These are phyloP conservation scores for Penicillium sp. DNA, from an alignment of 2,329 filamentous ascomycete species.

Conservation along the genomic window DNA sequence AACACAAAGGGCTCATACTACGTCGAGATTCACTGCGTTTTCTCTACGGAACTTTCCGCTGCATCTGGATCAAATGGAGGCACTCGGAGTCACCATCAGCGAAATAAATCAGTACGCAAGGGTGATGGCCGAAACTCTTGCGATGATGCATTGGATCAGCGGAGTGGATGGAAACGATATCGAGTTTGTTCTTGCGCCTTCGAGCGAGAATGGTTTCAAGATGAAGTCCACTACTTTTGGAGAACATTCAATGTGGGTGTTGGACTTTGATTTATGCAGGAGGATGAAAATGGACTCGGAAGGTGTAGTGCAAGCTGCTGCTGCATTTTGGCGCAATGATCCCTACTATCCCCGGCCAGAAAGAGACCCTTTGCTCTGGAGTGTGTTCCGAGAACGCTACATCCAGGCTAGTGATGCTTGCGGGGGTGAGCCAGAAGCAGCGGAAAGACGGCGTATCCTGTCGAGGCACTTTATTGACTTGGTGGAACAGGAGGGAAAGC, in stretches of 20 bases:
- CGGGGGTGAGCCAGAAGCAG: constrained; percentile 1
- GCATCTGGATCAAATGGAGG: constrained; percentile 48
- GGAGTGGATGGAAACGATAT: constrained; percentile 50
- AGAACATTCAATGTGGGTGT: constrained; percentile 40
- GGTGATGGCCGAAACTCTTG: constrained; percentile 48
- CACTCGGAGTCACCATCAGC: constrained; percentile 31
- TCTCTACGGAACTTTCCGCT: constrained; percentile 48
- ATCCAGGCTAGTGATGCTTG: constrained; percentile 12
- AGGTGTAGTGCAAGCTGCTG: constrained; percentile 41
- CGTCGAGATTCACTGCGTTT: constrained; percentile 26
- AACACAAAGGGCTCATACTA: constrained; percentile 2
- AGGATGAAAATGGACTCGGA: constrained; percentile 35
- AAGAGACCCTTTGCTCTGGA: constrained; percentile 18
- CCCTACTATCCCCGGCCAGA: constrained; percentile 47
- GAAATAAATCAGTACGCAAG: constrained; percentile 34
- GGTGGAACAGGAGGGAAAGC: not conserved
- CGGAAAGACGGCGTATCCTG: constrained; percentile 1
- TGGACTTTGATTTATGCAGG: constrained; percentile 47
- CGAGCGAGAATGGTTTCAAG: not conserved
- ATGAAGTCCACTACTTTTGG: constrained; percentile 24
- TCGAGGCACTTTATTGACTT: constrained; percentile 6
- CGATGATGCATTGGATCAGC: constrained; percentile 47
- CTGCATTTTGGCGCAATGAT: constrained; percentile 48
- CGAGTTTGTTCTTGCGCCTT: constrained; percentile 49
- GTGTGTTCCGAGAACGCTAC: constrained; percentile 25